Conservation (phyloP, 2,329 filamentous ascomycete species). For the Beauveria varroae region DNA sequence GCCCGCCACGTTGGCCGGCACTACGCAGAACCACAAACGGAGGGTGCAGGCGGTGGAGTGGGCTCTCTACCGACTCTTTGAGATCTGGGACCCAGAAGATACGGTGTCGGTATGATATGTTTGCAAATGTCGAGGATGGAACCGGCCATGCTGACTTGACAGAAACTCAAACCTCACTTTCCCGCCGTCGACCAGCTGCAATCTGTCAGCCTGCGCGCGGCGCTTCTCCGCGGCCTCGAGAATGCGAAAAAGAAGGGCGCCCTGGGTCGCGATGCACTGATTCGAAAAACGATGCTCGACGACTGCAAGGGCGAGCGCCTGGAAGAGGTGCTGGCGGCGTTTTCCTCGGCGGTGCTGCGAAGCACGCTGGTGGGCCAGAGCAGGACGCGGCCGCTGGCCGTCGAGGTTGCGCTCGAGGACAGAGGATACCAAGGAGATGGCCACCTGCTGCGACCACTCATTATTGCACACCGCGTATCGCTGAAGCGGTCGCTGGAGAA, state of each 20-base stretch:
- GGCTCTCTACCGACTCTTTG: constrained; percentile 82
- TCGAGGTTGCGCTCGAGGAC: constrained; percentile 51
- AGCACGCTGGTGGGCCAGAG: constrained; percentile 46
- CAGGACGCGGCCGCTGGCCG: constrained; percentile 35
- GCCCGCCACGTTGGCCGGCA: constrained; percentile 61
- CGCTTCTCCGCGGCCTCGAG: constrained; percentile 72
- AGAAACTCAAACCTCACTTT: constrained; percentile 88
- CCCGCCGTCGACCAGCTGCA: constrained; percentile 85
- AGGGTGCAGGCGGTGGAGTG: constrained; percentile 81
- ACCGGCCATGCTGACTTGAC: not conserved
- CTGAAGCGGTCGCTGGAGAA: constrained; percentile 50
- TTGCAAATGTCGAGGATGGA: too few species aligned
- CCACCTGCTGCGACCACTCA: constrained; percentile 53
- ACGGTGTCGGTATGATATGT: constrained; percentile 63
- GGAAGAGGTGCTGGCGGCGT: constrained; percentile 75
- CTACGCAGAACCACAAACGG: constrained; percentile 68
- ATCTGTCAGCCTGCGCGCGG: constrained; percentile 81
- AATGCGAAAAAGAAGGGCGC: constrained; percentile 82
- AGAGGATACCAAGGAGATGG: constrained; percentile 49
- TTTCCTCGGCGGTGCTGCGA: constrained; percentile 77
- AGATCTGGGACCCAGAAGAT: constrained; percentile 72
- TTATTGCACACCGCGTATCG: constrained; percentile 65
- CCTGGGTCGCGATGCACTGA: constrained; percentile 68
- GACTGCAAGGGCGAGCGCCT: constrained; percentile 90
- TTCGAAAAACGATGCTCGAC: constrained; percentile 93